Conservation (phyloP, 129 eudicot genomes). For the Helianthus tuberosus region DNA sequence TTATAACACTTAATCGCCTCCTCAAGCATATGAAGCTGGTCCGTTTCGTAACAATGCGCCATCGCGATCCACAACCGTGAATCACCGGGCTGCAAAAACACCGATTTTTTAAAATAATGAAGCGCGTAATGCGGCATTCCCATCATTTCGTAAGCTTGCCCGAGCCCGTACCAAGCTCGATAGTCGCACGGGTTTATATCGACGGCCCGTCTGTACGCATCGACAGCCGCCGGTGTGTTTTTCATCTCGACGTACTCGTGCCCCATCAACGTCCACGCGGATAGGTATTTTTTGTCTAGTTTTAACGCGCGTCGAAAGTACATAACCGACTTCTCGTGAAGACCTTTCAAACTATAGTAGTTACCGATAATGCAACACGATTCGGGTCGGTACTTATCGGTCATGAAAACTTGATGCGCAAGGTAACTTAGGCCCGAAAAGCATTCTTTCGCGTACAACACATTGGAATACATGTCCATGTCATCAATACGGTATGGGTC, state of each 20-base stretch:
- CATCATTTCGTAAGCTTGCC: constrained; percentile 87
- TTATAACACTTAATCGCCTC: constrained; percentile 94
- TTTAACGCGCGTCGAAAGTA: constrained; percentile 88
- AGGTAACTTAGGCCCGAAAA: constrained; percentile 86
- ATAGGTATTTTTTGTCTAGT: constrained; percentile 76
- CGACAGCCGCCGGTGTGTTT: constrained; percentile 86
- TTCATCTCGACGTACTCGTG: constrained; percentile 96
- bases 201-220: constrained; percentile 89
- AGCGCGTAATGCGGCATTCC: constrained; percentile 56
- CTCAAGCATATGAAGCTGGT: constrained; percentile 61
- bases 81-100: constrained; percentile 85
- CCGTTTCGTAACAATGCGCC: constrained; percentile 93
- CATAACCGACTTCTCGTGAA: constrained; percentile 87
- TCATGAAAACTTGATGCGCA: constrained; percentile 80
- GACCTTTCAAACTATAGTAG: constrained; percentile 91
- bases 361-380: constrained; percentile 96
- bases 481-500: constrained; percentile 94
- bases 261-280: constrained; percentile 98
- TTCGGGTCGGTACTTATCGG: constrained; percentile 87
- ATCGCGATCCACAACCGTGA: constrained; percentile 70
- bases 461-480: constrained; percentile 97
- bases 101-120: constrained; percentile 79
- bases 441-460: constrained; percentile 87
- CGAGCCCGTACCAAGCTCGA: constrained; percentile 95
- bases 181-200: constrained; percentile 48